Evolutionary conservation across 257 asterid species (phyloP), one percentile per base, ranked within the genome.

Genomic region (Plantago ovata): DNA sequence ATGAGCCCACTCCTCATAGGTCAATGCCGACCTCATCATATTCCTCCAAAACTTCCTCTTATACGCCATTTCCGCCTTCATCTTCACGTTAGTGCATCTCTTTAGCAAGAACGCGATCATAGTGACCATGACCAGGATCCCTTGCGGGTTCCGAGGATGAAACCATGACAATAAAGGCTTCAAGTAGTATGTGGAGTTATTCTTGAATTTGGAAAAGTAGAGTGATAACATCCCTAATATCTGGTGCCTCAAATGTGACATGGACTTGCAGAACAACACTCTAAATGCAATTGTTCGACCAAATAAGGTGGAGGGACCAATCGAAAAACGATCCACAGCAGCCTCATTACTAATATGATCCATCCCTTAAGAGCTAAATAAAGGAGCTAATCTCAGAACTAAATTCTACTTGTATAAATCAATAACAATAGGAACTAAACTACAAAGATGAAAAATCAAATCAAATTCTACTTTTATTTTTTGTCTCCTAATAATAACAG

Each of bases 1-100:
- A 71, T 93, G 98, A 58, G 96, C 95, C 98, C 98, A 93, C 64
- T 93, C 97, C 67, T 93, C 98, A 46, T 93, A 93, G 3, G 88
- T 93, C 49, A 86, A 69, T n/a, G 97, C 97, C 46, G 84, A 63
- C 40, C 87, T 82, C 95, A 82, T 89, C 95, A 86, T 86, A 58
- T 93, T 93, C 77, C 94, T 81, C 98, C 98, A 92, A 62, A 92
- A 88, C 40, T 88, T 86, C 73, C 94, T 79, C 80, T 86, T 79
- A 69, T 88, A 88, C 1, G 89, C 97, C 97, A 88, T 84, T 75
- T 92, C 93, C 0, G 95, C 97, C 74, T 84, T 78, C 51, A 33
- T 65, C 59, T 82, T 92, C 67, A 92, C 94, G 67, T 84, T 80
- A 10, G 97, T 82, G 76, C 73, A 86, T 32, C 97, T 86, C 63